phyloP scores from a whole-genome alignment of 331 rosid species.

The Pyracantha coccinea region DNA sequence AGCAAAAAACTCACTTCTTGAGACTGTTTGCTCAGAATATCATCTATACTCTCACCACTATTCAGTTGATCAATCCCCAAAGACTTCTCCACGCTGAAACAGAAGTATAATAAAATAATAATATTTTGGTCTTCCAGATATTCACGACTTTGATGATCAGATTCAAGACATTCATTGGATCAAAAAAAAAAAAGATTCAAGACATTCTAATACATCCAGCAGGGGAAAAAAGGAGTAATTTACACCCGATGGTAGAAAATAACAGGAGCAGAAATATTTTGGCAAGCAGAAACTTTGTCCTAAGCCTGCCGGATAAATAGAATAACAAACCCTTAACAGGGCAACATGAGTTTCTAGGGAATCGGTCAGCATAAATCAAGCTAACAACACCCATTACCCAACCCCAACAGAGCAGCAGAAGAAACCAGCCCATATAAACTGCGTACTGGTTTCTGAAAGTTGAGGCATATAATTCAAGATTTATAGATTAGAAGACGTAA shows the following conservation, averaged over 20 bases:
- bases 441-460: background rate
- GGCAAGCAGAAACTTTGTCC: background rate
- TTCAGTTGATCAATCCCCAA: constrained; percentile 24
- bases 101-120: background rate
- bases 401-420: background rate
- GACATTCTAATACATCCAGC: background rate
- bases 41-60: constrained; percentile 13
- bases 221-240: no score
- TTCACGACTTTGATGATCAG: background rate
- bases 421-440: background rate
- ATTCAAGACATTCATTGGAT: background rate
- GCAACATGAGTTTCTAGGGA: background rate
- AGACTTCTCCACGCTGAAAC: constrained; percentile 31
- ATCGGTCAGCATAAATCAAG: background rate
- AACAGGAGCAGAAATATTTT: background rate
- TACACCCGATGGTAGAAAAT: background rate
- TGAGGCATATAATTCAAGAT: background rate
- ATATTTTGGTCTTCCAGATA: background rate
- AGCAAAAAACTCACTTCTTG: constrained; percentile 37
- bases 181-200: background rate
- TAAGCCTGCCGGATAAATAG: background rate
- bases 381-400: background rate
- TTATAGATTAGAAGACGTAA: no score
- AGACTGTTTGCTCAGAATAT: constrained; percentile 19
- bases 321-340: background rate